Evolutionary conservation across 129 eudicot species (phyloP).

Genomic region (Arctium minus): DNA sequence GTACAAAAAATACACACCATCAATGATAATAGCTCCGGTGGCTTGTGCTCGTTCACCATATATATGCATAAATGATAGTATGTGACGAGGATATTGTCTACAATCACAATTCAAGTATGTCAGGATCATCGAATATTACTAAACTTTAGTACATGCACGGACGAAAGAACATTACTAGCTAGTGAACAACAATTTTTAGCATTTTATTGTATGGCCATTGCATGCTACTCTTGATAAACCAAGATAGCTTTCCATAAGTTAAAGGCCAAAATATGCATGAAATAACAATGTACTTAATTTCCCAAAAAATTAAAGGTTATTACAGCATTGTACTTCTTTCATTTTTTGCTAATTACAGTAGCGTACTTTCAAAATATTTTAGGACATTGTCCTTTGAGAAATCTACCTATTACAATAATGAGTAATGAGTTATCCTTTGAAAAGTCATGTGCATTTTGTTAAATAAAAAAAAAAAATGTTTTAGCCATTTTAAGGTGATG

Average conservation of each 20-base stretch:
- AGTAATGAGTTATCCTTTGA: too few relatives aligned
- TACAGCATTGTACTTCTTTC: too few relatives aligned
- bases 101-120: slow-evolving; percentile 21
- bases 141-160: background rate
- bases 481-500: too few relatives aligned
- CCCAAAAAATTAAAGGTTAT: too few relatives aligned
- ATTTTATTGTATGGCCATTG: background rate
- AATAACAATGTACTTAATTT: background rate
- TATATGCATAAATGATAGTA: slow-evolving; percentile 46
- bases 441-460: too few relatives aligned
- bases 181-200: background rate
- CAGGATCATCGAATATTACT: background rate
- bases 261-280: background rate
- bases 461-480: too few relatives aligned
- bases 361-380: too few relatives aligned
- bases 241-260: background rate
- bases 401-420: too few relatives aligned
- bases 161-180: too few relatives aligned
- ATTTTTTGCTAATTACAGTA: too few relatives aligned
- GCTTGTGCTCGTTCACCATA: slow-evolving; percentile 44
- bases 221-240: background rate
- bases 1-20: slow-evolving; percentile 34
- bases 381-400: too few relatives aligned
- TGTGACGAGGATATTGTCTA: slow-evolving; percentile 31
- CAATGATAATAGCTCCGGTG: slow-evolving; percentile 60